Conservation (phyloP, 768 basidiomycete genomes). For the Arthromyces matolae region DNA sequence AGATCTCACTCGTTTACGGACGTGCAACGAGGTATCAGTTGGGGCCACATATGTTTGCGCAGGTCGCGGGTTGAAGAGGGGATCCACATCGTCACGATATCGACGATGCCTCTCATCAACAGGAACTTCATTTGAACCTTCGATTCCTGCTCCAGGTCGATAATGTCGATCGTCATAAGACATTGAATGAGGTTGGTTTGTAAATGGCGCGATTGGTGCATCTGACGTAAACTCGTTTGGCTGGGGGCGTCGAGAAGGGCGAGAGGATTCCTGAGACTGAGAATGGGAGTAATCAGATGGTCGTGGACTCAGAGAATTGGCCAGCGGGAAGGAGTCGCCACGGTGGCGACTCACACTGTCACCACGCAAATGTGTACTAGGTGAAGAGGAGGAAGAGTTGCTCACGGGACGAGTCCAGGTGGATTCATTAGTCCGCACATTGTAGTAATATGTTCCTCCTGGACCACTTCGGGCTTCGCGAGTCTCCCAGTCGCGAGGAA, state of each 20-base stretch:
- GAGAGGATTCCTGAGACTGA: conserved; percentile 24
- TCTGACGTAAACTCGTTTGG: conserved; percentile 14
- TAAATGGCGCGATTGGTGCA: conserved; percentile 12
- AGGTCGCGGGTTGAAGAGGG: conserved; percentile 16
- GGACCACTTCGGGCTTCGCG: conserved; percentile 47
- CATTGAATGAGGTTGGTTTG: conserved; percentile 28
- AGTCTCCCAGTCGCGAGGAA: conserved; percentile 62
- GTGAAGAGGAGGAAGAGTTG: conserved; percentile 23
- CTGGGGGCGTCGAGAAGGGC: conserved; percentile 17
- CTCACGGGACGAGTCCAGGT: conserved; percentile 55
- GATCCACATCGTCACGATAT: conserved; percentile 11
- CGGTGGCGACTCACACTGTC: conserved; percentile 23
- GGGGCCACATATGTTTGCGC: conserved; percentile 21
- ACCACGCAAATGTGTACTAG: conserved; percentile 20
- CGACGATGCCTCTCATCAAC: conserved; percentile 24
- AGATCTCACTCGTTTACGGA: conserved; percentile 28
- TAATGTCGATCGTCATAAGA: conserved; percentile 66
- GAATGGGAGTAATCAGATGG: conserved; percentile 29
- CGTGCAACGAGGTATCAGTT: conserved; percentile 25
- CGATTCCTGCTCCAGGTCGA: conserved; percentile 40
- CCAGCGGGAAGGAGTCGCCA: conserved; percentile 22
- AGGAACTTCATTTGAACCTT: conserved; percentile 12
- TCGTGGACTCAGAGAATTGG: conserved; percentile 20
- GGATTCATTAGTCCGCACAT: conserved; percentile 49
- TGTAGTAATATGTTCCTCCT: conserved; percentile 54